phyloP scores from a whole-genome alignment of 257 asterid species.

The Solanum dulcamara region DNA sequence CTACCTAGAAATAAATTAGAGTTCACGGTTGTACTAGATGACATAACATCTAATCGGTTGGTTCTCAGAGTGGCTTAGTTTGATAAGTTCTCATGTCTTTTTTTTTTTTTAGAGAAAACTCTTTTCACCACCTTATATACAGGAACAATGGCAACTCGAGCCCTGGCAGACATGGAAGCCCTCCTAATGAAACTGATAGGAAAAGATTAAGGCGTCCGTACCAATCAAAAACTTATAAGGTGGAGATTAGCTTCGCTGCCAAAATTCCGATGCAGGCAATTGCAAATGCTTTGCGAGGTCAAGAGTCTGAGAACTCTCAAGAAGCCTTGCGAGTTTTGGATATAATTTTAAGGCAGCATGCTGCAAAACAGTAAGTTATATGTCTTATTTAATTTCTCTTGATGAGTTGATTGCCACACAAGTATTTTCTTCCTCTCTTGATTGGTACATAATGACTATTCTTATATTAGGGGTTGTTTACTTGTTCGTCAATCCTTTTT shows the following conservation, averaged over 20 bases:
- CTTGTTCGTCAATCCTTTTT: constrained; percentile 83
- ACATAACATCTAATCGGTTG: constrained; percentile 59
- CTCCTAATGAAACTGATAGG: constrained; percentile 42
- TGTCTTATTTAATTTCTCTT: neutral
- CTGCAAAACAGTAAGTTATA: constrained; percentile 83
- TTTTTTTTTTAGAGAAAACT: neutral
- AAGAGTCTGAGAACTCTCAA: constrained; percentile 73
- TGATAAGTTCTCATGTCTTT: neutral
- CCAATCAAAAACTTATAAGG: constrained; percentile 68
- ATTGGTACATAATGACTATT: neutral
- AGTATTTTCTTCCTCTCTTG: neutral
- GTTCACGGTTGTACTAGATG: constrained; percentile 82
- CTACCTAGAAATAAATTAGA: constrained; percentile 80
- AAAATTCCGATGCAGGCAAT: constrained; percentile 81
- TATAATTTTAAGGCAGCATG: constrained; percentile 89
- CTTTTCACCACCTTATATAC: neutral
- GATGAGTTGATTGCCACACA: neutral
- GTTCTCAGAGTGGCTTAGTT: neutral
- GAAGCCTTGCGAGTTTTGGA: constrained; percentile 84
- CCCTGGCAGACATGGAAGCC: constrained; percentile 47
- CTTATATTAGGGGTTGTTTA: constrained; percentile 60
- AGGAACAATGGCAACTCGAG: constrained; percentile 72
- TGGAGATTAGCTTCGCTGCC: constrained; percentile 78
- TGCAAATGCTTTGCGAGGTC: constrained; percentile 77
- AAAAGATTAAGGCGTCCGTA: constrained; percentile 64